Percentiles rank a stretch among this genome's conserved stretches.
These are phyloP conservation scores for Elaeis guineensis DNA, from an alignment of 176 grass and related monocot species.

Conservation along the genomic window DNA sequence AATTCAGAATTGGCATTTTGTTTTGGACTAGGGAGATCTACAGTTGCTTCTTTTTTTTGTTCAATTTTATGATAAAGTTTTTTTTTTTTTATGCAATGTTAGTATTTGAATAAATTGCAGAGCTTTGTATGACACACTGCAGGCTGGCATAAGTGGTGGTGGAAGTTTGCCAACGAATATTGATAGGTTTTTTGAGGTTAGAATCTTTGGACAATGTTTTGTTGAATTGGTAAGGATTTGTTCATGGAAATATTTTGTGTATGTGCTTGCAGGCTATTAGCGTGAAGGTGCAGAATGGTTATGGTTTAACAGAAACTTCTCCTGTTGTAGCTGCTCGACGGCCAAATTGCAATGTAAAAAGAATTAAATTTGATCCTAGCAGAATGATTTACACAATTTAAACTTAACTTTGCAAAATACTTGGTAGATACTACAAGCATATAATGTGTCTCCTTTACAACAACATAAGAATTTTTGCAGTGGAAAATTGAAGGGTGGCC, in stretches of 20 bases:
- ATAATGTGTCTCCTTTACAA: no score
- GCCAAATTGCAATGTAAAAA: conserved; percentile 75
- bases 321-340: conserved; percentile 67
- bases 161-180: conserved; percentile 81
- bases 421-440: not conserved
- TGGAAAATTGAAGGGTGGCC: no score
- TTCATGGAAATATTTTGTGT: conserved; percentile 5
- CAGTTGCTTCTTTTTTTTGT: conserved; percentile 1
- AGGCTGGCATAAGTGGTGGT: conserved; percentile 94
- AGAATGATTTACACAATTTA: no score
- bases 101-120: conserved; percentile 19
- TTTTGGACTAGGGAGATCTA: no score
- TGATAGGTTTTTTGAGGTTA: conserved; percentile 95
- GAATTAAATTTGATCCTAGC: not conserved
- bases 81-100: conserved; percentile 15
- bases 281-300: conserved; percentile 87
- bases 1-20: not conserved
- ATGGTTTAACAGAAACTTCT: conserved; percentile 95
- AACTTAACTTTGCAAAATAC: not conserved
- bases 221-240: not conserved
- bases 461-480: no score
- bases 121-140: conserved; percentile 43
- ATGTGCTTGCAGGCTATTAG: conserved; percentile 70
- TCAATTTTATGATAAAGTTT: not conserved
- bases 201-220: not conserved